phyloP scores from a whole-genome alignment of 441 rosid genomes.

The Macaranga tanarius region DNA sequence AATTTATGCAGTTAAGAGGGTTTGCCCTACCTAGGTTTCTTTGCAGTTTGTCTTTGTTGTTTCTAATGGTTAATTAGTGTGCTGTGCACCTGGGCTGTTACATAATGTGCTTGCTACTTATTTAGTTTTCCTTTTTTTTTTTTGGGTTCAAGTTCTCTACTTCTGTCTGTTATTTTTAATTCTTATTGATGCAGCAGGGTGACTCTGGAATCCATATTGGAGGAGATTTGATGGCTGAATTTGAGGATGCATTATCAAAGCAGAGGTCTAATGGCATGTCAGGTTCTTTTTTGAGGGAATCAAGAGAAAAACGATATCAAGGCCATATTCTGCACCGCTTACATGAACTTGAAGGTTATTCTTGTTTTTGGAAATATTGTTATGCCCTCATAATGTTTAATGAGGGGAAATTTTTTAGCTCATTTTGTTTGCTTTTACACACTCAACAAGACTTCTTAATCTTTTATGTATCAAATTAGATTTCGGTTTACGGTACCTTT shows the following conservation, averaged over 20 bases:
- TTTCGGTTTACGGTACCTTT: not conserved
- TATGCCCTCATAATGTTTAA: not conserved
- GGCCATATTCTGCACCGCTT: constrained; percentile 69
- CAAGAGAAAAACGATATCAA: constrained; percentile 49
- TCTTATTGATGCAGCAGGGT: constrained; percentile 39
- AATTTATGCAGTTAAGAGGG: not conserved
- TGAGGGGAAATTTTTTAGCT: not conserved
- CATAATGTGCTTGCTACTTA: not conserved
- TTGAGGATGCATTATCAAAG: constrained; percentile 73
- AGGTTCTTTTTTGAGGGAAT: constrained; percentile 52
- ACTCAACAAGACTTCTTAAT: not conserved
- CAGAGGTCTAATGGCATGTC: constrained; percentile 57
- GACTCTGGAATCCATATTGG: constrained; percentile 34
- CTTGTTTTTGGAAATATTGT: constrained; percentile 14
- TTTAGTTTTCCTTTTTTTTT: not conserved
- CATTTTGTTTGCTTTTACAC: not conserved
- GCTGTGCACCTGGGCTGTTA: not conserved
- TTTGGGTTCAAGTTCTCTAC: too few relatives aligned
- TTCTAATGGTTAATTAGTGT: not conserved
- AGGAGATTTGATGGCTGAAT: constrained; percentile 69
- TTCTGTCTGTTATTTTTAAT: constrained; percentile 6
- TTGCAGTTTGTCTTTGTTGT: not conserved
- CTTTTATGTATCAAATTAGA: not conserved
- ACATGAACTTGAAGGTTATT: constrained; percentile 80
- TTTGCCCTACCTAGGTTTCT: not conserved